A percentile compares a stretch with the other conserved stretches of the same genome.
phyloP scores from a whole-genome alignment of 2,329 filamentous ascomycete genomes.

The Colletotrichum lupini region DNA sequence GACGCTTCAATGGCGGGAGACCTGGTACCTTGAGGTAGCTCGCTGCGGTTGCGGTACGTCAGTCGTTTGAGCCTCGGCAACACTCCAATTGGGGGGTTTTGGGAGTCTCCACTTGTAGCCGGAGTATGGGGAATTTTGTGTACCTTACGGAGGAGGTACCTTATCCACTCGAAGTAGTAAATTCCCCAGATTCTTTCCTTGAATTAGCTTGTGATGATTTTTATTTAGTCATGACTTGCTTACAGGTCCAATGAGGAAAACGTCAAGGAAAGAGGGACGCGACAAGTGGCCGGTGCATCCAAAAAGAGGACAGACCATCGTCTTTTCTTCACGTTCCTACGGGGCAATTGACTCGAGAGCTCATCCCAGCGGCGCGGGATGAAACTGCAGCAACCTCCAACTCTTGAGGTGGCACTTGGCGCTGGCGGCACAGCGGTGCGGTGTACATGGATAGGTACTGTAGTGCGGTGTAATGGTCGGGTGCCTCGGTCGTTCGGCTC shows the following conservation, averaged over 20 bases:
- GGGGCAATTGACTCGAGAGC: neutral
- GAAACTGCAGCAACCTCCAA: neutral
- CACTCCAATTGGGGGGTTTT: neutral
- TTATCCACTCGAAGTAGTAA: neutral
- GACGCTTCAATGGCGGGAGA: no score
- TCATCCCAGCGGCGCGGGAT: slow-evolving; percentile 23
- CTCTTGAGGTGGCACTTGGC: neutral
- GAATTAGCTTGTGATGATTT: neutral
- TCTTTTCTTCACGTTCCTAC: neutral
- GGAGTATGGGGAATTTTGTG: neutral
- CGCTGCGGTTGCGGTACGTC: slow-evolving; percentile 23
- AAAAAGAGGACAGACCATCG: slow-evolving; percentile 9
- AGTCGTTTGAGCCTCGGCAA: slow-evolving; percentile 30
- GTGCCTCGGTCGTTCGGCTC: slow-evolving; percentile 37
- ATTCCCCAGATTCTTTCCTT: neutral
- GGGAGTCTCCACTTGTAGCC: slow-evolving; percentile 14
- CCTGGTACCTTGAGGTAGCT: neutral
- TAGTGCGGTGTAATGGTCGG: neutral
- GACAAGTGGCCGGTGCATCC: neutral
- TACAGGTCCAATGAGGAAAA: no score
- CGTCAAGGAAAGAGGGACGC: neutral
- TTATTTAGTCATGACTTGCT: no score
- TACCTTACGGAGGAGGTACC: neutral
- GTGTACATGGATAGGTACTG: no score
- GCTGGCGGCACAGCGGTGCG: neutral